phyloP scores from a whole-genome alignment of 2,329 filamentous ascomycete species.

The Phaeophleospora eucalypticola region DNA sequence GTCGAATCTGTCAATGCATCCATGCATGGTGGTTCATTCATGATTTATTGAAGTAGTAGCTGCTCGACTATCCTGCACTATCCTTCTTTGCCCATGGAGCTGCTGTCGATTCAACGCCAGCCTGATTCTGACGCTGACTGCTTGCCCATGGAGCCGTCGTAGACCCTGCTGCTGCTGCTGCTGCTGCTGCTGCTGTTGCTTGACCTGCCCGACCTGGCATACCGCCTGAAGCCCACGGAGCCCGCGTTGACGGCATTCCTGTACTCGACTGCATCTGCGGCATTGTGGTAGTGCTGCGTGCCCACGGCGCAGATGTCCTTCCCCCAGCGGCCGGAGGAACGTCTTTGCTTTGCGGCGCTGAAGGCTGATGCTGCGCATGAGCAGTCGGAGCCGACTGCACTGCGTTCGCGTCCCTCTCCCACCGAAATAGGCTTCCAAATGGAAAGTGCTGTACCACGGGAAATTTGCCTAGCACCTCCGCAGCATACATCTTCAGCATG shows the following conservation, averaged over 20 bases:
- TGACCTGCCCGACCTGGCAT: not conserved
- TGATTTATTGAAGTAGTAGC: too few species aligned
- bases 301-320: conserved; percentile 29
- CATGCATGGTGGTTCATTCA: too few species aligned
- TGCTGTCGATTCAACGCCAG: conserved; percentile 2
- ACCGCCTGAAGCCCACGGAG: conserved; percentile 23
- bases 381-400: conserved; percentile 16
- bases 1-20: too few species aligned
- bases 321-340: conserved; percentile 14
- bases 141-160: not conserved
- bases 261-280: conserved; percentile 24
- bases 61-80: conserved; percentile 1
- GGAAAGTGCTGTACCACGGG: conserved; percentile 93
- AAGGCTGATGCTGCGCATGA: conserved; percentile 31
- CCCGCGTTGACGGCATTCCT: conserved; percentile 29
- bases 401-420: conserved; percentile 44
- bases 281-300: conserved; percentile 16
- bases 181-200: too few species aligned
- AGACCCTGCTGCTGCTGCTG: not conserved
- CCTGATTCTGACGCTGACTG: not conserved
- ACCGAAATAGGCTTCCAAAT: conserved; percentile 48
- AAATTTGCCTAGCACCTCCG: conserved; percentile 92
- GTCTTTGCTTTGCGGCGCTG: conserved; percentile 19
- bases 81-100: conserved; percentile 8
- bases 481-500: conserved; percentile 99